These are phyloP conservation scores for Solanum corneliomulleri DNA, from an alignment of 257 asterid species.

Conservation along the genomic window DNA sequence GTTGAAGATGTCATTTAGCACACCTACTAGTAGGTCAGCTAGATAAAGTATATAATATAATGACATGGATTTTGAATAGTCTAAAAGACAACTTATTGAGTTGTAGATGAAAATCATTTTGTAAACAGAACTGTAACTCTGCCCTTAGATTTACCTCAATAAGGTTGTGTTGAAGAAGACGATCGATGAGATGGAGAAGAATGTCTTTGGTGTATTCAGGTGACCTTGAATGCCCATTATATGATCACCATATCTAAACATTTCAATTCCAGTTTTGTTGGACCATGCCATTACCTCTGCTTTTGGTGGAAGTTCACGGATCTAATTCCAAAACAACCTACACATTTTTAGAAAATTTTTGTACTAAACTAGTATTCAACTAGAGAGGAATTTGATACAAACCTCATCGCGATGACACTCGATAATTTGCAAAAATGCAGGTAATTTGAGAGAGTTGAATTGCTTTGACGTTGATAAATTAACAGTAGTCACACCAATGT, in stretches of 20 bases:
- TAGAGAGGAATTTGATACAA: background rate
- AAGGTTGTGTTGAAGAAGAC: conserved; percentile 36
- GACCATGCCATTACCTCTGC: conserved; percentile 84
- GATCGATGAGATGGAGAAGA: conserved; percentile 56
- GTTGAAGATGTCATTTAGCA: background rate
- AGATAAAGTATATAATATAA: background rate
- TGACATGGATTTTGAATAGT: background rate
- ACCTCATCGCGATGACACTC: conserved; percentile 96
- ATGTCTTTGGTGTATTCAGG: conserved; percentile 81
- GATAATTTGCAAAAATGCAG: conserved; percentile 44
- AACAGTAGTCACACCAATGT: conserved; percentile 53
- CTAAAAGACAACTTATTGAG: too few species aligned
- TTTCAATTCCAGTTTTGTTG: conserved; percentile 58
- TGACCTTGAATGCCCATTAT: conserved; percentile 94
- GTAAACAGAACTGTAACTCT: too few species aligned
- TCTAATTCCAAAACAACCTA: conserved; percentile 15
- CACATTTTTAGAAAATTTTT: background rate
- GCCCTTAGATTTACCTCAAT: conserved; percentile 26
- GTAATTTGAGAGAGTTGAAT: conserved; percentile 44
- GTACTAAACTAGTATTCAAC: background rate
- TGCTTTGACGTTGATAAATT: conserved; percentile 43
- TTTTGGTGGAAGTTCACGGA: conserved; percentile 59
- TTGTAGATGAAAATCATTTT: too few species aligned
- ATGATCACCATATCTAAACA: conserved; percentile 69
- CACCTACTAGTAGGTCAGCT: background rate